Conservation (phyloP, 192 early-diverging fungal genomes). For the Rhizophlyctis rosea region DNA sequence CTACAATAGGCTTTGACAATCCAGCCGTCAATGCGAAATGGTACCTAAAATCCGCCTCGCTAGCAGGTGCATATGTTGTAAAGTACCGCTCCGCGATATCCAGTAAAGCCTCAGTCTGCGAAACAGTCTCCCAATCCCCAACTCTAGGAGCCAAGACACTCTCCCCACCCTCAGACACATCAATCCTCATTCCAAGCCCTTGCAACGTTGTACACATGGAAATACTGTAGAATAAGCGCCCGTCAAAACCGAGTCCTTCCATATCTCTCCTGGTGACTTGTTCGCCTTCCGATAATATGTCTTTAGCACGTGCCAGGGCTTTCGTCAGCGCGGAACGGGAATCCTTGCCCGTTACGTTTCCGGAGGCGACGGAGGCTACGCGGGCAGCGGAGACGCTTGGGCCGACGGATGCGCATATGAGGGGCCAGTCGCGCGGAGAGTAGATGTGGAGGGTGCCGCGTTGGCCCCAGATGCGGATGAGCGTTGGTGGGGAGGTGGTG, state of each 20-base stretch:
- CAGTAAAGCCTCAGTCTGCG: slow-evolving; percentile 7
- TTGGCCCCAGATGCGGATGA: slow-evolving; percentile 28
- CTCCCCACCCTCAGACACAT: background rate
- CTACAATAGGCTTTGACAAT: too few species aligned
- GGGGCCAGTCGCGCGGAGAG: slow-evolving; percentile 9
- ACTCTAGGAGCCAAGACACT: background rate
- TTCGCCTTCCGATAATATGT: slow-evolving; percentile 2
- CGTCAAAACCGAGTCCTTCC: background rate
- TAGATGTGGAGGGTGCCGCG: slow-evolving; percentile 19
- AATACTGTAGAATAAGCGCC: slow-evolving; percentile 10
- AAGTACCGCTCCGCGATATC: slow-evolving; percentile 21
- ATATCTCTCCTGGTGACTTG: slow-evolving; percentile 1
- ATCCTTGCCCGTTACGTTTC: slow-evolving; percentile 21
- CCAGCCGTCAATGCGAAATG: too few species aligned
- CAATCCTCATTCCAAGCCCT: slow-evolving; percentile 7
- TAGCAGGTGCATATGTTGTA: slow-evolving; percentile 14
- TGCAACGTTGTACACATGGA: slow-evolving; percentile 26
- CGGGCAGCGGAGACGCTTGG: background rate
- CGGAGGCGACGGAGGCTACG: background rate
- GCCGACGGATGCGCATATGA: slow-evolving; percentile 7
- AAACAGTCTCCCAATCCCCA: background rate
- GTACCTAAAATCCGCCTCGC: slow-evolving; percentile 23
- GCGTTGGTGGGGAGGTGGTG: background rate
- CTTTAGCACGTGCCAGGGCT: background rate
- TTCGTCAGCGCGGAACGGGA: background rate